phyloP scores from a whole-genome alignment of 176 grass and related monocot species.

The Pontederia paniculata region DNA sequence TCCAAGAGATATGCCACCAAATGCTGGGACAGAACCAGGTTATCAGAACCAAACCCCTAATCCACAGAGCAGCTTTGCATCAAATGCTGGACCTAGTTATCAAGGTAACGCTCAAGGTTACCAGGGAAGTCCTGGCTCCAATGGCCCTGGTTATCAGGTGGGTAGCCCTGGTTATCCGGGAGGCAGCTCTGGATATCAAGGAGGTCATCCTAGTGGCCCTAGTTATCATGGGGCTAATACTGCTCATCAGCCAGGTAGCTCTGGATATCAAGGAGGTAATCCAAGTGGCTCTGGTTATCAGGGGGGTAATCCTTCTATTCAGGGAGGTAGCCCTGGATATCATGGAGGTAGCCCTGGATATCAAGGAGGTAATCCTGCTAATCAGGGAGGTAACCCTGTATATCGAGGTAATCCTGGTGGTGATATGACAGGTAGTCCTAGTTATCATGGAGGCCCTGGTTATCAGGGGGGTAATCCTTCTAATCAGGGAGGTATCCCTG shows the following conservation, averaged over 20 bases:
- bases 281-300: conserved; percentile 22
- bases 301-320: neutral
- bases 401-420: conserved; percentile 18
- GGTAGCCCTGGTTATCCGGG: no score
- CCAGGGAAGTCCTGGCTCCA: neutral
- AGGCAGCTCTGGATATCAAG: no score
- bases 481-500: conserved; percentile 24
- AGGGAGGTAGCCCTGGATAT: conserved; percentile 15
- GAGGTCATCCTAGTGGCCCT: neutral
- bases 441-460: conserved; percentile 20
- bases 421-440: conserved; percentile 34
- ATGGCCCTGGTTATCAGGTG: neutral
- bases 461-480: conserved; percentile 8
- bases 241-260: no score
- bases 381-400: conserved; percentile 26
- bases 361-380: conserved; percentile 24
- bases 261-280: neutral
- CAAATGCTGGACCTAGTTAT: conserved; percentile 25
- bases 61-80: conserved; percentile 24
- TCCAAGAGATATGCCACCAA: neutral
- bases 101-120: conserved; percentile 29
- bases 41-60: conserved; percentile 31
- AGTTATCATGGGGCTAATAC: no score
- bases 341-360: conserved; percentile 21
- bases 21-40: conserved; percentile 7